Evolutionary conservation across 257 asterid species (phyloP).

Genomic region (Nicotiana tomentosiformis): DNA sequence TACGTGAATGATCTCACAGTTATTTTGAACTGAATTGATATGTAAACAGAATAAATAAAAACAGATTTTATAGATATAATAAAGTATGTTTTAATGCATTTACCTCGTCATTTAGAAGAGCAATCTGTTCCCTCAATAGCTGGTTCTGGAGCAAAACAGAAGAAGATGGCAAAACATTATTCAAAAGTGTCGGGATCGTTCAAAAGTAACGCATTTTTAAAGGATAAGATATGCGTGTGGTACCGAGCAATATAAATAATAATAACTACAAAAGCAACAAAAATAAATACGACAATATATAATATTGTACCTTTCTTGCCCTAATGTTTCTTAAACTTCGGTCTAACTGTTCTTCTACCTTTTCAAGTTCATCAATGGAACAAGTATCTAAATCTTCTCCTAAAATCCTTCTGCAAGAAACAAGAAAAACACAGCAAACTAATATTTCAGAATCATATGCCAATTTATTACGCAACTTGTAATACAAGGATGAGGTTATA

Average conservation of each 20-base stretch:
- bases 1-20: not conserved
- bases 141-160: constrained; percentile 22
- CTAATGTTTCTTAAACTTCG: constrained; percentile 40
- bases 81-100: not conserved
- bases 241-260: no score
- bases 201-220: no score
- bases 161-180: not conserved
- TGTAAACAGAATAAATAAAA: not conserved
- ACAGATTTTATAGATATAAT: not conserved
- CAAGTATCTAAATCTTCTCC: constrained; percentile 41
- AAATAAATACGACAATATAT: no score
- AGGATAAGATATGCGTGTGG: no score
- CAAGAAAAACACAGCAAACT: not conserved
- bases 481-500: not conserved
- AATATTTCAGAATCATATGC: not conserved
- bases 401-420: constrained; percentile 33
- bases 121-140: constrained; percentile 29
- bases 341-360: constrained; percentile 40
- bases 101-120: constrained; percentile 42
- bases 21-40: not conserved
- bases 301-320: constrained; percentile 38
- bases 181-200: no score
- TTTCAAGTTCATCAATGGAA: constrained; percentile 35
- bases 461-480: not conserved
- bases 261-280: no score